Conservation (phyloP, 768 basidiomycete genomes). For the Lactarius vividus region DNA sequence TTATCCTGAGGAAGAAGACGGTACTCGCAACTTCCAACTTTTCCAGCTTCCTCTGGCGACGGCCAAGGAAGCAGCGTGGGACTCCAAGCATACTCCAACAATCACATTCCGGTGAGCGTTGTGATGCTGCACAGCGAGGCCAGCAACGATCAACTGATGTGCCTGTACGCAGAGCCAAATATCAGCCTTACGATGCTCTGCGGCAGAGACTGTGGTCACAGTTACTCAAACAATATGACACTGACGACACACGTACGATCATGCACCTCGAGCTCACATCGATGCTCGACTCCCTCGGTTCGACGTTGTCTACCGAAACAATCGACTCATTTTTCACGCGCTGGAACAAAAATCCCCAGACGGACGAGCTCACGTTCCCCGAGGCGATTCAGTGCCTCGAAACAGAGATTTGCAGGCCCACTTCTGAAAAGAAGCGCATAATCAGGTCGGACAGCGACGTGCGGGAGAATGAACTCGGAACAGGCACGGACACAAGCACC, state of each 20-base stretch:
- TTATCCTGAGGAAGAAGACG: conserved; percentile 53
- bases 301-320: conserved; percentile 79
- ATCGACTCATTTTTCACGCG: conserved; percentile 79
- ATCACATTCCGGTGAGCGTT: conserved; percentile 60
- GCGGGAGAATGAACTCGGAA: conserved; percentile 16
- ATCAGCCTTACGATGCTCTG: conserved; percentile 90
- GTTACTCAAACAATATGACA: conserved; percentile 87
- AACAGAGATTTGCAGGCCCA: conserved; percentile 70
- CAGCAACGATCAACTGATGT: conserved; percentile 8
- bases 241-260: conserved; percentile 70
- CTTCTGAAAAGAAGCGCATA: conserved; percentile 66
- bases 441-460: conserved; percentile 44
- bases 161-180: conserved; percentile 65
- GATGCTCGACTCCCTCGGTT: conserved; percentile 96
- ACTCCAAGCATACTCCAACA: conserved; percentile 65
- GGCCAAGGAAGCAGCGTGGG: conserved; percentile 66
- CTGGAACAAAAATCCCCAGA: conserved; percentile 56
- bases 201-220: conserved; percentile 90
- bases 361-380: conserved; percentile 73
- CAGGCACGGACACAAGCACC: conserved; percentile 43
- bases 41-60: conserved; percentile 63
- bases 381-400: conserved; percentile 87
- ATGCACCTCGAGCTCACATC: conserved; percentile 87
- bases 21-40: conserved; percentile 62
- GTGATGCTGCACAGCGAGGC: background rate